Evolutionary conservation across 768 basidiomycete genomes (phyloP), one percentile per base, ranked within the genome.

Genomic region (Chalciporus pseudorubinellus): DNA sequence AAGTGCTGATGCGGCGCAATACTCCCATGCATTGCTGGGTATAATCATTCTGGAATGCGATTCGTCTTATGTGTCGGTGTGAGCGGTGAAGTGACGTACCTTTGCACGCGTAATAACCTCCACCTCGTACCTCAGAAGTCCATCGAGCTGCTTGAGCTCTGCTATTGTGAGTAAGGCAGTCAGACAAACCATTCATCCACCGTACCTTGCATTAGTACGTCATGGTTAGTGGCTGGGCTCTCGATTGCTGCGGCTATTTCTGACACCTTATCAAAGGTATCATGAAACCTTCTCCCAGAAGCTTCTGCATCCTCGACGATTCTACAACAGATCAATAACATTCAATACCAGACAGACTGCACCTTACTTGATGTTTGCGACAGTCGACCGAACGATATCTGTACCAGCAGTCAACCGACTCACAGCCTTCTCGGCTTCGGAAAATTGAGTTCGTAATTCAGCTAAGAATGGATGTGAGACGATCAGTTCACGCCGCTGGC

Each of bases 1-100:
- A 74, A 13, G 74, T 64, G 53, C 91, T 89, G 55, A 97, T 89
- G 50, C 80, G 82, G 34, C 87, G 85, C 6, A 98, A 76, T 14
- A 79, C 74, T 10, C 74, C 67, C 21, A 97, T 70, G 57, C 77
- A 82, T 61, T 84, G 82, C 44, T 79, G 79, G 2, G 87, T 90
- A 60, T 83, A 87, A 6, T 78, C 72, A 59, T 92, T 92, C 87
- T 92, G 53, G 53, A 52, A 62, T 66, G 55, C 22, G 48, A 57
- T 70, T 44, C 71, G 63, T 55, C 55, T 60, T 52, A 26, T 53
- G 16, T 39, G n/a, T 10, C 14, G 40, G 24, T 21, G 6, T 19
- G 21, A 24, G 12, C 13, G 10, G 29, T 31, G 10, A 31, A 31
- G 2, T 11, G 29, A 58, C 55, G 39, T 63, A 84, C 83, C 73